Base-by-base conservation (phyloP, 768 basidiomycete species). In the Tremella mesenterica region DNA sequence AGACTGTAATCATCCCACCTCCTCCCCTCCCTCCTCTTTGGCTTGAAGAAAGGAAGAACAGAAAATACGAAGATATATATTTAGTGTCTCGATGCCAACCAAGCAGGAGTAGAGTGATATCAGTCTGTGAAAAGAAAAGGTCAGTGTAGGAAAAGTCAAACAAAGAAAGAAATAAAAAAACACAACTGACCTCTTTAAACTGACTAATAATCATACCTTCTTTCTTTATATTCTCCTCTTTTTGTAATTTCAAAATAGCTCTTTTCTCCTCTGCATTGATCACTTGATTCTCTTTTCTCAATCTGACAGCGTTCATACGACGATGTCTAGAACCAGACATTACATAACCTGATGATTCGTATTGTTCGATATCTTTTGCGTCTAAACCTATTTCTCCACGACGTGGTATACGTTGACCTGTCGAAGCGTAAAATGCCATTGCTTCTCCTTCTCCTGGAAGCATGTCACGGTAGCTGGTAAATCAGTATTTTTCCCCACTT, bases 261-360 rank as follows among this genome's bases (percentile, higher is more conserved):
- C 95, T 77, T 79, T 97, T 97, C 79, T 99, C 95, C 75, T 97
- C 95, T 1, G 93, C 91, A 64, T 85, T 88, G 71, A 99, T 99
- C 59, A 97, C 92, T 76, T 99, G 95, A 76, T 99, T 96, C 78
- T 99, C 95, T 79, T 97, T 97, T 69, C 93, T 78, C 83, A 99
- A 87, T 56, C 95, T 86, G 39, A 99, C 93, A 0, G 95, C 93
- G 63, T 97, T 99, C 95, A 99, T 99, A 73, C 90, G 80, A 59
- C 86, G 81, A 74, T 99, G 91, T 57, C 93, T 77, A 65, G 83
- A 86, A 41, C 93, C 95, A 63, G 86, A 90, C 95, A 97, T 99
- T 44, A 99, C 95, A 73, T 95, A 99, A 16, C 95, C 95, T 7
- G 85, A 86, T 21, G 78, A 67, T 76, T 99, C 95, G 74, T 80